Conservation (phyloP, 805 yeast species). For the Soucietia sequanensis region DNA sequence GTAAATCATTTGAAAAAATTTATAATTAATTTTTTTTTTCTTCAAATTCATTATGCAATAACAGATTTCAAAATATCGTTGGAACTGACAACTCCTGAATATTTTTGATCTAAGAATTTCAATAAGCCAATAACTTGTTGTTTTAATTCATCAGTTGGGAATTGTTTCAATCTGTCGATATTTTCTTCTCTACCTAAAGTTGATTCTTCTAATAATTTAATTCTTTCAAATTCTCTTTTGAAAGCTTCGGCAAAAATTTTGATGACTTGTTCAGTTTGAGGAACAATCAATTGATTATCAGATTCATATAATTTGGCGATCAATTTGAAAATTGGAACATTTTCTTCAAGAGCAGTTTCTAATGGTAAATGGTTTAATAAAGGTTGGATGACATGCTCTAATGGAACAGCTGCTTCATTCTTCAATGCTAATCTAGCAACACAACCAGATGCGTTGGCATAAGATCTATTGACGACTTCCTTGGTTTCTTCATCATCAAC, state of each 20-base stretch:
- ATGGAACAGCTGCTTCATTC: conserved; percentile 69
- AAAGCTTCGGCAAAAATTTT: conserved; percentile 70
- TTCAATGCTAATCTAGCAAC: conserved; percentile 87
- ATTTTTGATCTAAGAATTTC: conserved; percentile 66
- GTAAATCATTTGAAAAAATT: too few relatives aligned
- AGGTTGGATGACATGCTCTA: conserved; percentile 69
- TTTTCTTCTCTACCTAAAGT: conserved; percentile 86
- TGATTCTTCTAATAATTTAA: conserved; percentile 65
- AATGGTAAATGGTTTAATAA: conserved; percentile 80
- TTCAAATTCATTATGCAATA: conserved; percentile 36
- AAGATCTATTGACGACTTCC: conserved; percentile 78
- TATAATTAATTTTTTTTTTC: too few relatives aligned
- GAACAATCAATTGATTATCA: conserved; percentile 53
- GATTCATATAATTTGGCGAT: conserved; percentile 69
- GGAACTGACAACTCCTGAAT: conserved; percentile 59
- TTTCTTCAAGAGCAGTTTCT: conserved; percentile 86
- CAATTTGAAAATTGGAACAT: conserved; percentile 82
- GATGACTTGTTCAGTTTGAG: conserved; percentile 61
- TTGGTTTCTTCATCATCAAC: conserved; percentile 71
- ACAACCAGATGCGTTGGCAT: conserved; percentile 96
- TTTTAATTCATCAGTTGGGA: conserved; percentile 66
- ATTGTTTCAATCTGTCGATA: conserved; percentile 75
- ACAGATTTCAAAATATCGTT: conserved; percentile 46
- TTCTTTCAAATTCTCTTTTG: conserved; percentile 70
- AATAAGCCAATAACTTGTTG: conserved; percentile 65